A percentile compares a stretch with the other conserved stretches of the same genome.
phyloP scores from a whole-genome alignment of 1,284 basidiomycete species.

The Flammula alnicola region DNA sequence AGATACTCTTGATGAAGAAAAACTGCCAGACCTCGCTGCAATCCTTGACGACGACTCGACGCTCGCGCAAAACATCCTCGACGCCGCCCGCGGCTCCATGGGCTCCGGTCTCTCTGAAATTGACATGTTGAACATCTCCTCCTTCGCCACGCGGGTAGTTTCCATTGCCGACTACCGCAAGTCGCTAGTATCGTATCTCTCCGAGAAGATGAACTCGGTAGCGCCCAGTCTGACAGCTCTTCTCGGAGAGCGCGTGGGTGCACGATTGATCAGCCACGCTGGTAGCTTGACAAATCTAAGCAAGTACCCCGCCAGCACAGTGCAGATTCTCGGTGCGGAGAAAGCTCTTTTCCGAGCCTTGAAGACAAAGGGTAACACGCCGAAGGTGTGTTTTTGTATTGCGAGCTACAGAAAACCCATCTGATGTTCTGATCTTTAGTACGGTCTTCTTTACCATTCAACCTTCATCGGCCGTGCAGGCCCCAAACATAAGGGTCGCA shows the following conservation, averaged over 20 bases:
- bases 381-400: slow-evolving; percentile 67
- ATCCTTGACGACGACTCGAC: slow-evolving; percentile 89
- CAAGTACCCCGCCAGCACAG: slow-evolving; percentile 98
- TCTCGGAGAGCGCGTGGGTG: slow-evolving; percentile 94
- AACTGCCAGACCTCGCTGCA: slow-evolving; percentile 81
- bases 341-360: slow-evolving; percentile 97
- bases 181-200: slow-evolving; percentile 86
- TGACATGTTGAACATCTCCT: slow-evolving; percentile 95
- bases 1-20: slow-evolving; percentile 75
- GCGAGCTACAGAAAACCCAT: not conserved
- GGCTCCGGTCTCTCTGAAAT: slow-evolving; percentile 91
- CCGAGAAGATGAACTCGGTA: slow-evolving; percentile 98
- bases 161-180: slow-evolving; percentile 95
- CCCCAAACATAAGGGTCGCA: slow-evolving; percentile 96
- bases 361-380: slow-evolving; percentile 99
- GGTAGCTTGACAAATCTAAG: slow-evolving; percentile 96
- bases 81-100: slow-evolving; percentile 95
- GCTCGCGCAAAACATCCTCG: slow-evolving; percentile 91
- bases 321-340: slow-evolving; percentile 98
- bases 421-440: slow-evolving; percentile 53
- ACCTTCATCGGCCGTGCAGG: slow-evolving; percentile 96
- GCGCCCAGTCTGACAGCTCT: slow-evolving; percentile 95
- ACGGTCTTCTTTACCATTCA: slow-evolving; percentile 92
- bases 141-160: slow-evolving; percentile 91
- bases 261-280: slow-evolving; percentile 96